Evolutionary conservation across 441 rosid genomes (phyloP), one percentile per base, ranked within the genome.

Genomic region (Populus tomentosa): DNA sequence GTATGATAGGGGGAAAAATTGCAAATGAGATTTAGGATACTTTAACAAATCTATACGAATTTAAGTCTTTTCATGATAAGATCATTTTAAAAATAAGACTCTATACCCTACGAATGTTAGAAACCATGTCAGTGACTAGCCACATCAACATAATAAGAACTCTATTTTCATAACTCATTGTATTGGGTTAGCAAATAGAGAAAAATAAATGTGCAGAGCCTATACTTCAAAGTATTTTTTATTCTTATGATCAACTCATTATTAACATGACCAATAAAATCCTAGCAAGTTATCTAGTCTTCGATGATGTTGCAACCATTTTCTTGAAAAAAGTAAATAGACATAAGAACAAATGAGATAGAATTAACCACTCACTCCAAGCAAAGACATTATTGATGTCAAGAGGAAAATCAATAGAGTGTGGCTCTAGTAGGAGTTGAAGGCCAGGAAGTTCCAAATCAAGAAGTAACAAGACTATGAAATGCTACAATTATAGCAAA

Each of bases 1-100:
- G 6, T 32, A 5, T 32, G 0, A 1, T 3, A 5, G 0, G 5
- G 33, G 4, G 4, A 1, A 32, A 32, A 32, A 5, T 3, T 4
- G 6, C 4, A 4, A 32, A 32, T 0, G 33, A 32, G 33, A 32
- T 32, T 4, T 32, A 5, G 0, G 6, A 32, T 0, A 32, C 4
- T 32, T 3, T 32, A 0, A 32, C 33, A 32, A 32, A 32, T 0
- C 6, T 32, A 32, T 32, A 0, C 0, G 14, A 75, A 20, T 28
- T 40, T 6, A 75, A 79, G 14, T 70, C 62, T 7, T 38, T 79
- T 6, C 24, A 79, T 21, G 63, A 79, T 7, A 68, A 69, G 21
- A 59, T 35, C 8, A 38, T 75, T 62, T 42, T 69, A 69, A 62
- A 10, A 35, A 24, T 10, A 28, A 70, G 33, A 62, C 35, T 61